Conservation (phyloP, 2,329 filamentous ascomycete species). For the Penicillium sp. region DNA sequence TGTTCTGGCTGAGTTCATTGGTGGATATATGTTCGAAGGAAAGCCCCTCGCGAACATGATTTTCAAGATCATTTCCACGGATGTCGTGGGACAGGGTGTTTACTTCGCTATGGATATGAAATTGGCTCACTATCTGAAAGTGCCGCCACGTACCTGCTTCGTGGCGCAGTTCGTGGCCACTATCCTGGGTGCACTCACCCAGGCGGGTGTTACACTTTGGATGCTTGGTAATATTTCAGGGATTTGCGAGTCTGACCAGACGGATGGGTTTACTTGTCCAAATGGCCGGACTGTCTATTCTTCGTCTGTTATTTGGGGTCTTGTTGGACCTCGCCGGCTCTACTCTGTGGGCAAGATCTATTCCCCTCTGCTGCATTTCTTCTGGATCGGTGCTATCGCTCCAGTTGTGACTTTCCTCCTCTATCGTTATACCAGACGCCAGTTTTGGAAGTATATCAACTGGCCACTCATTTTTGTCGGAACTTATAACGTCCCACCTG, state of each 20-base stretch:
- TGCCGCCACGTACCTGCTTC: constrained; percentile 51
- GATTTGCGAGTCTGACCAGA: constrained; percentile 45
- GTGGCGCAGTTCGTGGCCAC: constrained; percentile 51
- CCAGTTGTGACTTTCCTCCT: constrained; percentile 25
- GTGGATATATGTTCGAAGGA: constrained; percentile 48
- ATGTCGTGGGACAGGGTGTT: constrained; percentile 48
- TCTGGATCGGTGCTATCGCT: constrained; percentile 49
- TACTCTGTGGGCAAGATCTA: constrained; percentile 52
- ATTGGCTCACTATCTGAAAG: constrained; percentile 54
- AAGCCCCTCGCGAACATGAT: constrained; percentile 49
- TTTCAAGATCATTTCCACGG: constrained; percentile 47
- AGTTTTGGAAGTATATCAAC: constrained; percentile 39
- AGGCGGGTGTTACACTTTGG: constrained; percentile 41
- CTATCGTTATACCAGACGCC: constrained; percentile 29
- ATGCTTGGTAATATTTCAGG: constrained; percentile 43
- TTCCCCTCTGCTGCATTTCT: constrained; percentile 51
- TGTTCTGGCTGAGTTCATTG: constrained; percentile 47
- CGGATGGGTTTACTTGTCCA: constrained; percentile 52
- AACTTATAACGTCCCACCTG: constrained; percentile 30
- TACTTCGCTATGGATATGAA: constrained; percentile 54
- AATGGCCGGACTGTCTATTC: constrained; percentile 52
- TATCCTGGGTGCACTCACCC: constrained; percentile 49
- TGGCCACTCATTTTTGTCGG: constrained; percentile 35
- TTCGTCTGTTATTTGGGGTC: constrained; percentile 53
- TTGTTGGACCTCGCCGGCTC: constrained; percentile 52